Conservation (phyloP, 768 basidiomycete species). For the Naganishia randhawae region DNA sequence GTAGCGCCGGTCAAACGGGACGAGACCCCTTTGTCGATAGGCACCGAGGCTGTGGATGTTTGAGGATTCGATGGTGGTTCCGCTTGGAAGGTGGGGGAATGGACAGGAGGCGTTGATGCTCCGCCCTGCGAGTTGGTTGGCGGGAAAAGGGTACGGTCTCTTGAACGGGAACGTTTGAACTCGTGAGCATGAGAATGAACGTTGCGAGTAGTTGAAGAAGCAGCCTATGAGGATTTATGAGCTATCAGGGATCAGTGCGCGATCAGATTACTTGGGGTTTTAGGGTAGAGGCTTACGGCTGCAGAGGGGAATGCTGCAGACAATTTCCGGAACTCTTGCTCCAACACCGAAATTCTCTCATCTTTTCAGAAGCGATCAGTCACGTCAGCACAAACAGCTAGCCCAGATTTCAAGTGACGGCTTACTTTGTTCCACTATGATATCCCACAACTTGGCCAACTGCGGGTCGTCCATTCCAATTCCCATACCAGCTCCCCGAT, state of each 20-base stretch:
- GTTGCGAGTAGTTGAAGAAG: conserved; percentile 1
- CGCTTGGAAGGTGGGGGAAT: conserved; percentile 18
- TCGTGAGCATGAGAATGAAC: conserved; percentile 9
- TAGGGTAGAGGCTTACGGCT: background rate
- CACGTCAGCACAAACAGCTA: background rate
- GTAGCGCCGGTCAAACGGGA: conserved; percentile 13
- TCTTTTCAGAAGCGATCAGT: conserved; percentile 30
- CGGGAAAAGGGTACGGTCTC: conserved; percentile 6
- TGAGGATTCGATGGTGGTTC: conserved; percentile 21
- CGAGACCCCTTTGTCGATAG: conserved; percentile 18
- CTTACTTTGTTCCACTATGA: conserved; percentile 46
- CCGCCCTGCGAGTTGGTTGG: conserved; percentile 1
- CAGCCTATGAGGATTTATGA: background rate
- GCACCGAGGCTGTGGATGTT: conserved; percentile 23
- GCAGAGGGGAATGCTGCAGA: conserved; percentile 2
- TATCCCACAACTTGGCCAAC: conserved; percentile 36
- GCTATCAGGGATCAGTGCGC: background rate
- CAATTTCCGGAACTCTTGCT: conserved; percentile 37
- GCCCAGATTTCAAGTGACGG: background rate
- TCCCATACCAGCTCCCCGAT: background rate
- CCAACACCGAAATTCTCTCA: conserved; percentile 44
- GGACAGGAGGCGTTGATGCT: background rate
- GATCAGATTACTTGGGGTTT: background rate
- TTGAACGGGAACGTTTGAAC: conserved; percentile 17
- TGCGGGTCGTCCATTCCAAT: conserved; percentile 5